phyloP scores from a whole-genome alignment of 257 asterid species.

The Fraxinus pennsylvanica region DNA sequence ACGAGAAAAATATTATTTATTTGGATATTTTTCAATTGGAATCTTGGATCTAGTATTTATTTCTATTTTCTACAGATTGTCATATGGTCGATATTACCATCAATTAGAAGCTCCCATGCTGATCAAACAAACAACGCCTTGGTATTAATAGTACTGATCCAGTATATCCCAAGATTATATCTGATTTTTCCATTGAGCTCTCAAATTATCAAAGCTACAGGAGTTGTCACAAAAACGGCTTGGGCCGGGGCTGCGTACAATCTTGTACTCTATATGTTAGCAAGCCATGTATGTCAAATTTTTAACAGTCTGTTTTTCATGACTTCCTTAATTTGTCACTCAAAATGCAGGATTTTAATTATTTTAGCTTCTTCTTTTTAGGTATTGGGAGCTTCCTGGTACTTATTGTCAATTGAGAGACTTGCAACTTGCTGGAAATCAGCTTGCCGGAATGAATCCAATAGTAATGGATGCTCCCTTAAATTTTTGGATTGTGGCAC shows the following conservation, averaged over 20 bases:
- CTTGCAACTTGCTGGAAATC: constrained; percentile 76
- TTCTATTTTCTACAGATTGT: constrained; percentile 55
- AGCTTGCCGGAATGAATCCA: constrained; percentile 59
- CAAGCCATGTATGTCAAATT: constrained; percentile 65
- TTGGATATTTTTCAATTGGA: neutral
- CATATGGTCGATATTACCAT: constrained; percentile 81
- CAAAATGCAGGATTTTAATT: constrained; percentile 15
- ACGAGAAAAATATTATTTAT: neutral
- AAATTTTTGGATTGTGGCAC: constrained; percentile 70
- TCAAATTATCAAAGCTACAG: constrained; percentile 78
- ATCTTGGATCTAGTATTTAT: neutral
- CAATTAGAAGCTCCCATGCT: constrained; percentile 74
- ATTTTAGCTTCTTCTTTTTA: constrained; percentile 20
- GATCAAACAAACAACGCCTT: constrained; percentile 78
- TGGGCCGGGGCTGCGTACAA: constrained; percentile 95
- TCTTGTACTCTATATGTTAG: constrained; percentile 75
- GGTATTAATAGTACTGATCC: constrained; percentile 63
- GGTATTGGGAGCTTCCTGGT: constrained; percentile 92
- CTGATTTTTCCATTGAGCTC: constrained; percentile 83
- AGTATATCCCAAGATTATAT: constrained; percentile 72
- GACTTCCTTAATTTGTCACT: neutral
- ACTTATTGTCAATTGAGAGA: constrained; percentile 65
- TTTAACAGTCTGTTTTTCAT: neutral
- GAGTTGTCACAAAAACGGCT: constrained; percentile 86
- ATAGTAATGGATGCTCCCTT: constrained; percentile 48